Base-by-base conservation (phyloP, 2,329 filamentous ascomycete species). In the Cladosporium halotolerans region DNA sequence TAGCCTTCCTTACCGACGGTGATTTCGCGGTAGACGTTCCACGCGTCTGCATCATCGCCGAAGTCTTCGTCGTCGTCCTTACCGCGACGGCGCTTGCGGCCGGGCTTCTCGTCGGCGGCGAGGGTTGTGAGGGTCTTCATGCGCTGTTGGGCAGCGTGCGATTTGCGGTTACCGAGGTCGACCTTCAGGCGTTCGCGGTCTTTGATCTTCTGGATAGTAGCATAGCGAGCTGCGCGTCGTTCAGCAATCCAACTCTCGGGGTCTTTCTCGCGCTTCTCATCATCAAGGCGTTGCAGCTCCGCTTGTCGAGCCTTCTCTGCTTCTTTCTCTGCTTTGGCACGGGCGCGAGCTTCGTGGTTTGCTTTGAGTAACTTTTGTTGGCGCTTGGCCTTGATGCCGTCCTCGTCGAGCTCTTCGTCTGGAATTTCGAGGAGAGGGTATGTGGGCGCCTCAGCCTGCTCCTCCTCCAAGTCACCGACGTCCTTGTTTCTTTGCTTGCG, bases 81-180 rank as follows among this genome's bases (percentile, higher is more conserved):
- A 7, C 89, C 90, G 14, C 91, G 84, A 11, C 89, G 79, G 53
- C 92, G 82, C 71, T 96, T 95, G 69, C 91, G 90, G 18, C 64
- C 62, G 6, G 72, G 73, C 0, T 92, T 90, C 5, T 82, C 84
- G 69, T 99, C 93, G 0, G 92, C 91, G 3, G 93, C 93, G 1
- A 99, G 84, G 66, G 96, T 96, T 55, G 93, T 93, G 55, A 99
- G 90, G 47, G 86, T 92, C 74, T 97, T 97, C 93, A 99, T 99
- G 58, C 93, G 88, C 73, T 95, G 95, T 70, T 97, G 92, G 54
- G 88, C 93, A 8, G 93, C 93, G 16, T 96, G 83, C 0, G 91
- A 96, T 71, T 99, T 99, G 66, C 93, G 88, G 72, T 97, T 97
- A 53, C 92, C 91, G 1, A 96, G 81, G 66, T 99, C 93, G 41